Conservation (phyloP, 2,329 filamentous ascomycete genomes). For the Hyphodiscus sp. region DNA sequence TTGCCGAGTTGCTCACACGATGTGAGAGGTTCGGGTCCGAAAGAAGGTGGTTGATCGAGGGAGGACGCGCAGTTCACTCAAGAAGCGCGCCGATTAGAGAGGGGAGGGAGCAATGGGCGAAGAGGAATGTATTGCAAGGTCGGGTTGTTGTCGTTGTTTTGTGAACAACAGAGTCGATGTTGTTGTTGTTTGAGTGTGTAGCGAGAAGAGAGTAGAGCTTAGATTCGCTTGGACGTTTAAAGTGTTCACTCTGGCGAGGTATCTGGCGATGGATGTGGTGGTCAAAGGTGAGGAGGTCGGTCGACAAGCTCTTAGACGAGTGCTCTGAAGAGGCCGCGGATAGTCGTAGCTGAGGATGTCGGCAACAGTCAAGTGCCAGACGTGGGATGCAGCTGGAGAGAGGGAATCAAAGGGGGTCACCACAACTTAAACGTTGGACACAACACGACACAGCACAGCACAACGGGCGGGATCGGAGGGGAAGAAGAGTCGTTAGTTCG, state of each 20-base stretch:
- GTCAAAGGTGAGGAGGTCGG: not conserved
- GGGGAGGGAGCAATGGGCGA: not conserved
- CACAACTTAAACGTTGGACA: not conserved
- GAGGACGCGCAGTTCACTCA: not conserved
- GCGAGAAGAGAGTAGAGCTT: too few species aligned
- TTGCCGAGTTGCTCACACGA: constrained; percentile 3
- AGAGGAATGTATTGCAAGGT: too few species aligned
- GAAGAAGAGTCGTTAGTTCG: too few species aligned
- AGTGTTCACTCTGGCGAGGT: not conserved
- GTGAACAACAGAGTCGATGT: too few species aligned
- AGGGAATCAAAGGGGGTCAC: not conserved
- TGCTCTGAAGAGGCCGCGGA: not conserved
- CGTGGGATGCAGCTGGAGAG: not conserved
- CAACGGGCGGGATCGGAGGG: not conserved
- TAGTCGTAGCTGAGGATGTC: not conserved
- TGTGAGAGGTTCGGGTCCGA: not conserved
- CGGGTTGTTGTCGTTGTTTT: too few species aligned
- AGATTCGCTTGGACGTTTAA: not conserved
- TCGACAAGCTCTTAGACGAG: not conserved
- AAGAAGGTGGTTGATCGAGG: not conserved
- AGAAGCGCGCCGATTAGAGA: not conserved
- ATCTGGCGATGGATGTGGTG: not conserved
- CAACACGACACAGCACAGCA: not conserved
- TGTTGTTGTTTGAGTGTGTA: too few species aligned
- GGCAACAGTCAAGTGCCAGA: not conserved